Evolutionary conservation across 1,139 yeast species (phyloP).

Genomic region (Zhuliangozyma parablackwelliae): DNA sequence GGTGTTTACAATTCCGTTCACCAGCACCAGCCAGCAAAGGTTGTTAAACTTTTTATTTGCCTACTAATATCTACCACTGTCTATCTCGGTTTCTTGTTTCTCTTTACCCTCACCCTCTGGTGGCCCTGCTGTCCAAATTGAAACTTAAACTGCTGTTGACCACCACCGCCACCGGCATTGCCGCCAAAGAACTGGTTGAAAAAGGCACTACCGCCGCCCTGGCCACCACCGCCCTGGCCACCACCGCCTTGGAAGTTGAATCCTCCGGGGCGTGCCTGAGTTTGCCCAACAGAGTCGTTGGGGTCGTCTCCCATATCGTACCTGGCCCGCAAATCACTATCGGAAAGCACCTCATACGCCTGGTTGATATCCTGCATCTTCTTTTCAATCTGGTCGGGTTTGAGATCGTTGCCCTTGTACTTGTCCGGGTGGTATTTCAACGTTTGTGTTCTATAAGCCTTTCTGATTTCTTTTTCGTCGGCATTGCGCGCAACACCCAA

Average conservation of each 20-base stretch:
- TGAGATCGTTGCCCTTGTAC: constrained; percentile 59
- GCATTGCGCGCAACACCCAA: constrained; percentile 69
- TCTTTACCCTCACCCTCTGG: too few species aligned
- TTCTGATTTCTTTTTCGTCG: constrained; percentile 67
- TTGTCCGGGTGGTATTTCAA: constrained; percentile 91
- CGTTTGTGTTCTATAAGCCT: constrained; percentile 75
- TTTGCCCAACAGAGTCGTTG: constrained; percentile 33
- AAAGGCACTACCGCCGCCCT: too few species aligned
- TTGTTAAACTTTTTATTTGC: too few species aligned
- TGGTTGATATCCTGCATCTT: constrained; percentile 92
- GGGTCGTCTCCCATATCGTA: constrained; percentile 71
- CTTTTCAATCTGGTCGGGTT: constrained; percentile 67
- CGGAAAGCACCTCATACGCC: constrained; percentile 83
- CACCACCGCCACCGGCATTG: background rate
- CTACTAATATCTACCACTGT: too few species aligned
- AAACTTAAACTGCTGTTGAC: background rate
- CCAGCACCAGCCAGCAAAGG: too few species aligned
- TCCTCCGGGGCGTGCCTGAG: constrained; percentile 8
- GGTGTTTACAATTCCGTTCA: too few species aligned
- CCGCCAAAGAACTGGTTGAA: too few species aligned
- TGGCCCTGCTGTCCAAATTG: too few species aligned
- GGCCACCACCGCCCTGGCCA: background rate
- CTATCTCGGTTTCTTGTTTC: too few species aligned
- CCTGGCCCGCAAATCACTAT: constrained; percentile 56
- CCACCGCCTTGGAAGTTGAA: constrained; percentile 8